phyloP scores from a whole-genome alignment of 2,329 filamentous ascomycete genomes.

The Fusarium proliferatum region DNA sequence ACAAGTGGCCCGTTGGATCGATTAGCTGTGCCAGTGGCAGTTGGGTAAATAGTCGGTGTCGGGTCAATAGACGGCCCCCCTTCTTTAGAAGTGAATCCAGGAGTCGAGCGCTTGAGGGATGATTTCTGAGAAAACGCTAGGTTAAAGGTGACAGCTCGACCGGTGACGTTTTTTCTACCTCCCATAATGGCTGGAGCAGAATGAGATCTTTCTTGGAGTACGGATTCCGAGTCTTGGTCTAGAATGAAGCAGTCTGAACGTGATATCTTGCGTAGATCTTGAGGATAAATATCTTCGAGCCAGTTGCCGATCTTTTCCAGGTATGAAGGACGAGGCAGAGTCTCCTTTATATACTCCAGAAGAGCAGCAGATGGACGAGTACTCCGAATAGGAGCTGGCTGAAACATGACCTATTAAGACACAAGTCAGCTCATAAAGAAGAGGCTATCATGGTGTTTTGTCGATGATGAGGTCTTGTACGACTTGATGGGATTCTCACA shows the following conservation, averaged over 20 bases:
- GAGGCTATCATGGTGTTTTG: not conserved
- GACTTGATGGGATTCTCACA: not conserved
- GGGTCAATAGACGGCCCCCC: not conserved
- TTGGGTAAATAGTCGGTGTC: not conserved
- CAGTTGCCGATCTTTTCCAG: constrained; percentile 3
- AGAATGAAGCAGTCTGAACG: not conserved
- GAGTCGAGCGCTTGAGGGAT: not conserved
- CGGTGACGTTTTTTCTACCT: not conserved
- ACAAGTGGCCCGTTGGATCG: constrained; percentile 1
- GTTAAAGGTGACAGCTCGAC: not conserved
- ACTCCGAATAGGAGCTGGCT: not conserved
- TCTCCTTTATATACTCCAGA: constrained; percentile 6
- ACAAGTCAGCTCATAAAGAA: not conserved
- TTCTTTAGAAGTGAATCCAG: not conserved
- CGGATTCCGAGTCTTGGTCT: not conserved
- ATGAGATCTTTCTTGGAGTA: not conserved
- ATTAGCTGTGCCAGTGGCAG: not conserved
- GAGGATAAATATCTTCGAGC: constrained; percentile 16
- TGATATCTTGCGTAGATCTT: not conserved
- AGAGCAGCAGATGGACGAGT: not conserved
- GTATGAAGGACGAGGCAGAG: not conserved
- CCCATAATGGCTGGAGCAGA: constrained; percentile 5
- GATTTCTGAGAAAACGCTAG: not conserved
- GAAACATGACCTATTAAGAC: constrained; percentile 4
- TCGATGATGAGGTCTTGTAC: not conserved